Percentiles rank a stretch among this genome's conserved stretches.
These are phyloP conservation scores for Penicillium frequentans DNA, from an alignment of 2,329 filamentous ascomycete species.

Conservation along the genomic window DNA sequence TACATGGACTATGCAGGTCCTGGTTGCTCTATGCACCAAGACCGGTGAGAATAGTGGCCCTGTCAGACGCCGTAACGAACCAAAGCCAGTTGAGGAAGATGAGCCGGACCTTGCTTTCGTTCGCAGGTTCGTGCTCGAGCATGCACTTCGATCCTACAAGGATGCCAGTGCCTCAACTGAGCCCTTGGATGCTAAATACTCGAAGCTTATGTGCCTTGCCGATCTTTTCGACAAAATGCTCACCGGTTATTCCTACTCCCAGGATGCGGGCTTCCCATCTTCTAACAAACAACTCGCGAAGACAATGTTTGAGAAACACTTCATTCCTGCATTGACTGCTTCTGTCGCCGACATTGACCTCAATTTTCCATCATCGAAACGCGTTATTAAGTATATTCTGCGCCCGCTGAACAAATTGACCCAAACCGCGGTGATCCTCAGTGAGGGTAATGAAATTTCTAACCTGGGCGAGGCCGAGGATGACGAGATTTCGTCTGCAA, in stretches of 20 bases:
- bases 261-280: constrained; percentile 45
- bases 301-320: constrained; percentile 98
- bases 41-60: constrained; percentile 74
- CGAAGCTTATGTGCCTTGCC: constrained; percentile 79
- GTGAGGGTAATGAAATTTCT: constrained; percentile 73
- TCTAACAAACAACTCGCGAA: constrained; percentile 84
- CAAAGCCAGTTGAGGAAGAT: constrained; percentile 38
- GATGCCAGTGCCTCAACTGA: constrained; percentile 79
- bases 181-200: constrained; percentile 79
- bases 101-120: constrained; percentile 72
- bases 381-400: constrained; percentile 94
- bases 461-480: constrained; percentile 70
- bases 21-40: constrained; percentile 84
- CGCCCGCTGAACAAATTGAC: constrained; percentile 85
- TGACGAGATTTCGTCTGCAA: constrained; percentile 83
- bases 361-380: constrained; percentile 88
- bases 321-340: constrained; percentile 80
- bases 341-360: constrained; percentile 95
- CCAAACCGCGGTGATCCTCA: constrained; percentile 81
- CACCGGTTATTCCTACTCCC: constrained; percentile 69
- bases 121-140: constrained; percentile 91
- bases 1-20: constrained; percentile 77
- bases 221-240: constrained; percentile 94
- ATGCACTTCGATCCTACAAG: constrained; percentile 86
- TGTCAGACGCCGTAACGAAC: constrained; percentile 52